A percentile compares a stretch with the other conserved stretches of the same genome.
These are phyloP conservation scores for Gynostemma pentaphyllum DNA, from an alignment of 306 rosid genomes.

Conservation along the genomic window DNA sequence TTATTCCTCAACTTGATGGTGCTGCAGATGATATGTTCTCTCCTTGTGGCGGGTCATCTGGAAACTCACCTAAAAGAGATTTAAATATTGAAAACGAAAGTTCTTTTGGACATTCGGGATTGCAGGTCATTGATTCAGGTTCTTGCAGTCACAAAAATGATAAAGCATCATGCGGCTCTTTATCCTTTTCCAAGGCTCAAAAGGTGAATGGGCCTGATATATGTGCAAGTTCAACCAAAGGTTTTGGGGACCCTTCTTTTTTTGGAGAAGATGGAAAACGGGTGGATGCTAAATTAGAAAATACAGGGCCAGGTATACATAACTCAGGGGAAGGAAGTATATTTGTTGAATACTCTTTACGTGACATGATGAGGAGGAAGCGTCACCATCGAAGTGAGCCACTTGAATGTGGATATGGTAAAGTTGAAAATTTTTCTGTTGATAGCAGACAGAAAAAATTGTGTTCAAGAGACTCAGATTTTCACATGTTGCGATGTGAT, in stretches of 20 bases:
- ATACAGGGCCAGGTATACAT: conserved; percentile 17
- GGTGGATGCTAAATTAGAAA: conserved; percentile 17
- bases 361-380: conserved; percentile 90
- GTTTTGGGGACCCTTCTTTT: conserved; percentile 22
- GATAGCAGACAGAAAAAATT: conserved; percentile 28
- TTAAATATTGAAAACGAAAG: conserved; percentile 19
- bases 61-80: conserved; percentile 26
- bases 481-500: conserved; percentile 15
- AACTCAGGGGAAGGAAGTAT: conserved; percentile 22
- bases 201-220: conserved; percentile 19
- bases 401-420: conserved; percentile 24
- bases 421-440: conserved; percentile 22
- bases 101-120: conserved; percentile 19
- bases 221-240: conserved; percentile 19
- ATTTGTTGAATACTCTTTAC: conserved; percentile 44
- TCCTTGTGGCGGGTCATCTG: conserved; percentile 32
- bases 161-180: conserved; percentile 49
- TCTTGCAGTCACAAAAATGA: conserved; percentile 30
- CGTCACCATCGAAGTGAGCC: conserved; percentile 39
- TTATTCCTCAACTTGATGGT: conserved; percentile 65
- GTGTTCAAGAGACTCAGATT: conserved; percentile 20
- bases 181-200: conserved; percentile 37
- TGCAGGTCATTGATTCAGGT: conserved; percentile 24
- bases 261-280: conserved; percentile 17
- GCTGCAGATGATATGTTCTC: conserved; percentile 38